Conservation (phyloP, 257 asterid species). For the Ophiorrhiza pumila region DNA sequence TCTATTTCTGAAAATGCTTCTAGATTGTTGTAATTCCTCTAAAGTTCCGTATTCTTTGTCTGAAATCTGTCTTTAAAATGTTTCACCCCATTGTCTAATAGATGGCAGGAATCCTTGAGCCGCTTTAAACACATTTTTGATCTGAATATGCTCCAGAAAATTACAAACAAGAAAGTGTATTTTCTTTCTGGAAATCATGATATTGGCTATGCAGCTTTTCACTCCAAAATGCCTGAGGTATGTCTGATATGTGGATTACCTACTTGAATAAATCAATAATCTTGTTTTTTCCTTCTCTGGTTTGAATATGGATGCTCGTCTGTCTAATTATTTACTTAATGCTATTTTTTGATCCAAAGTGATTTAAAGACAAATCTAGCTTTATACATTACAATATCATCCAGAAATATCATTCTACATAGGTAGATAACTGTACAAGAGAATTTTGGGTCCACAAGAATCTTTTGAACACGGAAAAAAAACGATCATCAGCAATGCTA, state of each 20-base stretch:
- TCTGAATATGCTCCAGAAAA: slow-evolving; percentile 58
- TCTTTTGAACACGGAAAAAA: background rate
- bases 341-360: background rate
- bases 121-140: slow-evolving; percentile 84
- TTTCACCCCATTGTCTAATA: slow-evolving; percentile 15
- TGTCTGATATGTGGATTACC: slow-evolving; percentile 4
- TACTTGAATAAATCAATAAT: background rate
- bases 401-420: background rate
- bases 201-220: slow-evolving; percentile 66
- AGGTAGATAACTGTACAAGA: background rate
- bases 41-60: slow-evolving; percentile 3
- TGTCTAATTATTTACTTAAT: background rate
- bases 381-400: background rate
- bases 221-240: slow-evolving; percentile 69
- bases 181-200: slow-evolving; percentile 93
- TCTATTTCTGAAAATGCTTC: background rate
- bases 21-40: background rate
- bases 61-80: slow-evolving; percentile 11
- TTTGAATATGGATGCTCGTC: background rate
- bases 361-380: background rate
- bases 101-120: slow-evolving; percentile 91
- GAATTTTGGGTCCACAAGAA: background rate
- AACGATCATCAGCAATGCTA: background rate
- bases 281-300: background rate
- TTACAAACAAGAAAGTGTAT: slow-evolving; percentile 42